Evolutionary conservation across 352 stramenopile species (phyloP).

Genomic region (Globisporangium polare): DNA sequence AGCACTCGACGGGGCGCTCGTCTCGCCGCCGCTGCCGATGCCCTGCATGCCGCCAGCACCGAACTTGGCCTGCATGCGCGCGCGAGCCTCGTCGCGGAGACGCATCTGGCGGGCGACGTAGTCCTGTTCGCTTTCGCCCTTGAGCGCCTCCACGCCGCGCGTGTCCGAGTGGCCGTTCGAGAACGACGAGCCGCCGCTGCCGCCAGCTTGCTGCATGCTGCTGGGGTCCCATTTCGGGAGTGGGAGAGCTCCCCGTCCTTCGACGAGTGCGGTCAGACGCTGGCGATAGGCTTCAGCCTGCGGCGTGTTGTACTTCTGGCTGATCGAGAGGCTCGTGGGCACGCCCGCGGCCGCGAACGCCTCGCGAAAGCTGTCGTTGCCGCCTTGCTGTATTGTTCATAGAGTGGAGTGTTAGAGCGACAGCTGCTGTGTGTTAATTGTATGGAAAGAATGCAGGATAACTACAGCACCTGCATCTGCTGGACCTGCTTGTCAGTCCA

Average conservation of each 20-base stretch:
- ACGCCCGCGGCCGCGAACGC: constrained; percentile 63
- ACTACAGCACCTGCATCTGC: constrained; percentile 60
- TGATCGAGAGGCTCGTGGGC: constrained; percentile 68
- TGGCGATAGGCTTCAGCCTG: constrained; percentile 74
- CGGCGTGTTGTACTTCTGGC: constrained; percentile 82
- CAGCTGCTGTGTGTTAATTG: too few species aligned
- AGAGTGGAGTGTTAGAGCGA: too few species aligned
- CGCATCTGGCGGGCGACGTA: constrained; percentile 75
- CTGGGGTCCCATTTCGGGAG: constrained; percentile 67
- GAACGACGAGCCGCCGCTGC: constrained; percentile 24
- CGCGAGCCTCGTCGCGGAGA: constrained; percentile 67
- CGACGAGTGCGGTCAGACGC: constrained; percentile 55
- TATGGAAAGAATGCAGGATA: not conserved
- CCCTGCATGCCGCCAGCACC: constrained; percentile 69
- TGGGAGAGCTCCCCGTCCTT: constrained; percentile 40
- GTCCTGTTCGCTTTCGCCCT: constrained; percentile 74
- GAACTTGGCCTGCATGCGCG: constrained; percentile 81
- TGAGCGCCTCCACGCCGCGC: constrained; percentile 75
- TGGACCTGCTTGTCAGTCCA: constrained; percentile 87
- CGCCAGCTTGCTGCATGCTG: constrained; percentile 22
- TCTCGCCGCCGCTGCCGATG: constrained; percentile 70
- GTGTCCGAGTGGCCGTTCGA: constrained; percentile 40
- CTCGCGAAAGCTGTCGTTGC: constrained; percentile 68
- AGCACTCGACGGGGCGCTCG: constrained; percentile 30
- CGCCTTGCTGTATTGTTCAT: constrained; percentile 38